Evolutionary conservation across 768 basidiomycete species (phyloP), one percentile per base, ranked within the genome.

Genomic region (Pleurotus giganteus): DNA sequence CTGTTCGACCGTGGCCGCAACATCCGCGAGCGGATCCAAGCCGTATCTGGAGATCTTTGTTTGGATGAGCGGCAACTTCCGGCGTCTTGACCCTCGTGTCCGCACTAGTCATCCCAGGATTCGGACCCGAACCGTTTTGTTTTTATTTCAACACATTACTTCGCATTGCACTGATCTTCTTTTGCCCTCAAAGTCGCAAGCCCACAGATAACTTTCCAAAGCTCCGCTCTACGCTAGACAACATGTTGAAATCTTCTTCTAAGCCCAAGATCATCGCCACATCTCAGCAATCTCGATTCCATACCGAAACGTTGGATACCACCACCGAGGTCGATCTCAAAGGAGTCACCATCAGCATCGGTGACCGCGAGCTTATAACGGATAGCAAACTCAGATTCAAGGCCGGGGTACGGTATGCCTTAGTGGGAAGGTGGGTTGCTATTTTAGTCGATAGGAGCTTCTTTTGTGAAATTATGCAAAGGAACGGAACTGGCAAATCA

Each of bases 261-360:
- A 34, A 51, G 34, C 34, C 49, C 49, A 51, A 51, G 31, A 60
- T 71, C 19, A 56, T 53, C 2, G 71, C 69, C 15, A 69, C 65
- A 2, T 69, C 71, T 7, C 71, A 72, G 55, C 69, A 69, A 34
- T 69, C 69, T 17, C 68, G 72, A 5, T 73, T 73, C 55, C 72
- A 73, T 51, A 57, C 61, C 21, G 72, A 73, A 44, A 69, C 69
- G 1, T 58, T 72, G 8, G 62, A 61, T n/a, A 69, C 68, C 6
- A 68, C 37, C 15, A 54, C 60, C 36, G 61, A 65, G 32, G 57
- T 82, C 28, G 79, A 81, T 56, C 64, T 81, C 13, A 69, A 74
- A 27, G 70, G 61, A 29, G 72, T 82, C n/a, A 72, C 61, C 8
- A 69, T 82, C 28, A 55, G 71, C 5, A 68, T 81, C 15, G 78